Conservation (phyloP, 179 eudicot genomes). For the Actinidia polygama region DNA sequence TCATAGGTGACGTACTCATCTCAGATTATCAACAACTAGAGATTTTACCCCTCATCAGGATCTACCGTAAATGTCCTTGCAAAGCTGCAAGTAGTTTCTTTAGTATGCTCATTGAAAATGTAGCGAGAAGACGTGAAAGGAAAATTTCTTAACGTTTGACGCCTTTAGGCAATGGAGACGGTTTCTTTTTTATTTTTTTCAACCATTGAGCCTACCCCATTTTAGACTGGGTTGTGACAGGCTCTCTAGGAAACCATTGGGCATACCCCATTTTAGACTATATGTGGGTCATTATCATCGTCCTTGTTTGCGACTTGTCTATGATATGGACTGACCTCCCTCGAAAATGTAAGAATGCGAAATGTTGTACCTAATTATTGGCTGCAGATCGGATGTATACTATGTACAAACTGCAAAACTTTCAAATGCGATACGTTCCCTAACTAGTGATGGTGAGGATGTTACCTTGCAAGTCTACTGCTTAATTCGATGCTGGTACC, state of each 20-base stretch:
- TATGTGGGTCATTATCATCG: background rate
- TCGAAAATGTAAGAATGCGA: background rate
- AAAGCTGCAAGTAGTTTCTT: conserved; percentile 69
- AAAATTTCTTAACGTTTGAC: background rate
- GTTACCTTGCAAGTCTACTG: conserved; percentile 36
- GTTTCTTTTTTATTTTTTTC: background rate
- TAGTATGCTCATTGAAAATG: background rate
- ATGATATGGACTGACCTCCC: background rate
- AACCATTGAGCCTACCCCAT: background rate
- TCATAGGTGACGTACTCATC: no score
- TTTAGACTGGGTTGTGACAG: no score
- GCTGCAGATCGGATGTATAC: conserved; percentile 67
- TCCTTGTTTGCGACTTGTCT: background rate
- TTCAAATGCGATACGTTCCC: conserved; percentile 90
- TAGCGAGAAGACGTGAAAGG: background rate
- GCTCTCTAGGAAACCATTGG: no score
- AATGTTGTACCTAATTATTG: background rate
- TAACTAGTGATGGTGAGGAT: conserved; percentile 60
- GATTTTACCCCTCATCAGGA: no score
- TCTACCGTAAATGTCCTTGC: conserved; percentile 91
- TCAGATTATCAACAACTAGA: no score
- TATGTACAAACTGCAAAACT: conserved; percentile 87
- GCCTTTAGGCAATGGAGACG: background rate
- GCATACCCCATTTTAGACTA: background rate
- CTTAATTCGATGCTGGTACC: background rate